Base-by-base conservation (phyloP, 352 stramenopile genomes). In the Pythium pyrilobum region DNA sequence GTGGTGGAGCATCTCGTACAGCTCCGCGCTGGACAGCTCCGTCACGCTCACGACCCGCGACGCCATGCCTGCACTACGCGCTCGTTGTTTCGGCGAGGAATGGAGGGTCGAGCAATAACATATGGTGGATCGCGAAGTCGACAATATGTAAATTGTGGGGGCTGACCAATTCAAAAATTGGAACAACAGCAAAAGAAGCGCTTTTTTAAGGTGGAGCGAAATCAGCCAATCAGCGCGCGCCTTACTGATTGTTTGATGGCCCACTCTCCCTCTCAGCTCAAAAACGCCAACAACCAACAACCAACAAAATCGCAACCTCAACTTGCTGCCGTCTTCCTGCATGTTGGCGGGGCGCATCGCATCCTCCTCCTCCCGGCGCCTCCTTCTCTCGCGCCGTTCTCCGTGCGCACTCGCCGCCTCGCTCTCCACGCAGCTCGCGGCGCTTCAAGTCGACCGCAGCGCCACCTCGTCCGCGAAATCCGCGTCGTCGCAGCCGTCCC, bases 1-100 rank as follows among this genome's bases (percentile, higher is more conserved):
- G 58, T 89, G 75, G 61, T 82, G 85, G 51, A 92, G 63, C 16
- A 92, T 62, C 67, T 92, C 81, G 49, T 88, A 89, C 29, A 89
- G 64, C 57, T 89, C 78, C 6, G 64, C 62, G 10, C 68, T 45
- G 16, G 64, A 57, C 45, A 87, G 65, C 39, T 86, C 74, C 43
- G 71, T 70, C 21, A 90, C 66, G 43, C 71, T 74, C 21, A 63
- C 71, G 1, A 59, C 71, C 24, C 67, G 64, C 7, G 62, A 60
- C 23, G 24, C 27, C 43, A 61, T 61, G n/a, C n/a, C n/a, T n/a
- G n/a, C n/a, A n/a, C n/a, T n/a, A n/a, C n/a, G n/a, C n/a, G n/a
- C 27, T 24, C 42, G n/a, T 40, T 40, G 43, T 15, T 40, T 47
- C 1, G 47, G n/a, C 37, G 24, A 13, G 27, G 15, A 46, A 46